Percentiles rank a stretch among this genome's conserved stretches.
Evolutionary conservation across 768 basidiomycete genomes (phyloP).

Genomic region (Austroboletus festivus): DNA sequence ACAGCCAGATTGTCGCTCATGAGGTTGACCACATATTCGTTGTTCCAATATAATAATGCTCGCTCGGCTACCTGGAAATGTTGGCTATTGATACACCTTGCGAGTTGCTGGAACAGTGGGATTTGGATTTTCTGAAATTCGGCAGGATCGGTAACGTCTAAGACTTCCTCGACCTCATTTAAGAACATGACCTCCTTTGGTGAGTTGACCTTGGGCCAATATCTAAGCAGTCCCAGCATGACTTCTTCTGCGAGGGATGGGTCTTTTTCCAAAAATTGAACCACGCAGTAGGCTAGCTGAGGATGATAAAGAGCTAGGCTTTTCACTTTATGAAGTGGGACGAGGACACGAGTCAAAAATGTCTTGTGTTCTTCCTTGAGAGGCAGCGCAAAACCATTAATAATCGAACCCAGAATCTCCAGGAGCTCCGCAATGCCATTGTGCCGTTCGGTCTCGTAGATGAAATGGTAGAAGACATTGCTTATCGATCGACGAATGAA

Average conservation of each 20-base stretch:
- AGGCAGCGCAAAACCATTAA: slow-evolving; percentile 97
- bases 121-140: slow-evolving; percentile 97
- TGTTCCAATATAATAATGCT: slow-evolving; percentile 97
- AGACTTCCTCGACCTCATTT: slow-evolving; percentile 97
- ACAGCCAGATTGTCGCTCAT: slow-evolving; percentile 93
- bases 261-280: slow-evolving; percentile 98
- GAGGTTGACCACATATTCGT: slow-evolving; percentile 98
- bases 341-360: slow-evolving; percentile 89
- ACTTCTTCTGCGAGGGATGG: slow-evolving; percentile 90
- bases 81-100: slow-evolving; percentile 97
- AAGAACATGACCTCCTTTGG: slow-evolving; percentile 99
- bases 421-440: slow-evolving; percentile 98
- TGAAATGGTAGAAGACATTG: slow-evolving; percentile 98
- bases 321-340: slow-evolving; percentile 98
- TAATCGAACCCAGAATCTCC: slow-evolving; percentile 98
- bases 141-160: slow-evolving; percentile 94
- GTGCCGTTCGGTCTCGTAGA: slow-evolving; percentile 98
- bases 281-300: slow-evolving; percentile 98
- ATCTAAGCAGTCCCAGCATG: slow-evolving; percentile 91
- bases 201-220: slow-evolving; percentile 99
- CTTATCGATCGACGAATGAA: slow-evolving; percentile 99
- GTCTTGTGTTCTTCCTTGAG: slow-evolving; percentile 99
- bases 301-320: slow-evolving; percentile 97
- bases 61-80: slow-evolving; percentile 99
- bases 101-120: slow-evolving; percentile 88